A percentile compares a stretch with the other conserved stretches of the same genome.
Conservation (phyloP, 352 stramenopile species). For the Paralagenidium karlingii region DNA sequence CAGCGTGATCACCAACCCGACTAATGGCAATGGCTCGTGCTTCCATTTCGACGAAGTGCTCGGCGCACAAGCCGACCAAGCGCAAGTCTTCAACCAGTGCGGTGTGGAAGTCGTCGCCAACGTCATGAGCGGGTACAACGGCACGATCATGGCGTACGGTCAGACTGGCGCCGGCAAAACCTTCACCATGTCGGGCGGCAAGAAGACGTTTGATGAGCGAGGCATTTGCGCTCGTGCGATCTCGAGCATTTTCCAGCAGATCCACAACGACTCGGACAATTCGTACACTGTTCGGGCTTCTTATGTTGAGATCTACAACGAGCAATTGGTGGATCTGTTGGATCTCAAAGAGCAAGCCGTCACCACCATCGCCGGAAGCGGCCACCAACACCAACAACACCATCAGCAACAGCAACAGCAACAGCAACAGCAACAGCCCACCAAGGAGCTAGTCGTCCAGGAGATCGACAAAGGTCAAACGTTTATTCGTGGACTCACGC, state of each 20-base stretch:
- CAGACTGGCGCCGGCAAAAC: slow-evolving; percentile 68
- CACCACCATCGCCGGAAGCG: too few relatives aligned
- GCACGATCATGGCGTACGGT: slow-evolving; percentile 62
- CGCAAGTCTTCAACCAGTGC: slow-evolving; percentile 28
- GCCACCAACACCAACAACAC: too few relatives aligned
- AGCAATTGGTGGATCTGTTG: slow-evolving; percentile 89
- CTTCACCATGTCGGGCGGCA: slow-evolving; percentile 56
- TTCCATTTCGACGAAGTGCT: slow-evolving; percentile 67
- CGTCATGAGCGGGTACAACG: slow-evolving; percentile 58
- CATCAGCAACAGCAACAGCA: too few relatives aligned
- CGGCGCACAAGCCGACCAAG: slow-evolving; percentile 19
- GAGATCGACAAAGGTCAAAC: slow-evolving; percentile 54
- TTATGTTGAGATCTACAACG: slow-evolving; percentile 96
- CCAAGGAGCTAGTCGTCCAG: slow-evolving; percentile 34
- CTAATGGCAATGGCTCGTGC: slow-evolving; percentile 29
- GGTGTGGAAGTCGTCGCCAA: slow-evolving; percentile 40
- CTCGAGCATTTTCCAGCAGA: slow-evolving; percentile 34
- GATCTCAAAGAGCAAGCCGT: slow-evolving; percentile 87
- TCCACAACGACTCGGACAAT: slow-evolving; percentile 29
- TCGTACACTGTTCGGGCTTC: slow-evolving; percentile 71
- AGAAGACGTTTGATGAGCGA: slow-evolving; percentile 37
- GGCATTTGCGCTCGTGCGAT: slow-evolving; percentile 46
- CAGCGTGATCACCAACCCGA: slow-evolving; percentile 41
- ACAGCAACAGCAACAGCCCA: too few relatives aligned
- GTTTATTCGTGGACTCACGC: slow-evolving; percentile 45